Percentiles rank a stretch among this genome's conserved stretches.
Conservation (phyloP, 179 eudicot genomes). For the Corrigiola litoralis region DNA sequence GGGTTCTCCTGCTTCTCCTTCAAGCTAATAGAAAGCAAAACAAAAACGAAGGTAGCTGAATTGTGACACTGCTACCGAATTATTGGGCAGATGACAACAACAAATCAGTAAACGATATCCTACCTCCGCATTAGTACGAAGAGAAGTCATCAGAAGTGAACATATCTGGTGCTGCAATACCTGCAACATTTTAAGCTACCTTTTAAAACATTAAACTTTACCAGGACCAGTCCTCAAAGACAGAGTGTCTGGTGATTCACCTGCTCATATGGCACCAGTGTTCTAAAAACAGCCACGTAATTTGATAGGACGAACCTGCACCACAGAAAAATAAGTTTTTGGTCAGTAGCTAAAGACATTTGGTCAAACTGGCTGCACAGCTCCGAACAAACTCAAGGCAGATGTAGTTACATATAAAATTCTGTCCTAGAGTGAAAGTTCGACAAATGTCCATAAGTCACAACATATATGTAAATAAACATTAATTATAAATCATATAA, state of each 20-base stretch:
- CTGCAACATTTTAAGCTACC: constrained; percentile 48
- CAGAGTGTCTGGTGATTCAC: constrained; percentile 27
- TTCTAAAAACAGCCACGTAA: constrained; percentile 77
- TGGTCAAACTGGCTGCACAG: constrained; percentile 4
- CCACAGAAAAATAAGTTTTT: constrained; percentile 24
- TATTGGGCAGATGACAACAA: background rate
- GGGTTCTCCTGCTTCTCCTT: constrained; percentile 97
- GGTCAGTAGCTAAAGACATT: constrained; percentile 9
- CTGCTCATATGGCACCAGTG: constrained; percentile 85
- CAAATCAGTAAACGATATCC: background rate
- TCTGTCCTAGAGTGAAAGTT: no score
- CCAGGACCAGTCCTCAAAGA: background rate
- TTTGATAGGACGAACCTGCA: constrained; percentile 86
- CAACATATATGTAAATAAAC: no score
- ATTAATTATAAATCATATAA: no score
- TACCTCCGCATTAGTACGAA: constrained; percentile 97
- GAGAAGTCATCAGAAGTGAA: constrained; percentile 97
- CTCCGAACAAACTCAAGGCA: background rate
- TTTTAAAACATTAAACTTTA: constrained; percentile 15
- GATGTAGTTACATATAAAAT: no score
- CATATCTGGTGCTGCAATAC: constrained; percentile 92
- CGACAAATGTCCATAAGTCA: no score
- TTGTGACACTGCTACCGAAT: background rate
- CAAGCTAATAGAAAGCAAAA: constrained; percentile 46
- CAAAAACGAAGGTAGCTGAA: background rate